Evolutionary conservation across 257 asterid species (phyloP).

Genomic region (Salvia splendens): DNA sequence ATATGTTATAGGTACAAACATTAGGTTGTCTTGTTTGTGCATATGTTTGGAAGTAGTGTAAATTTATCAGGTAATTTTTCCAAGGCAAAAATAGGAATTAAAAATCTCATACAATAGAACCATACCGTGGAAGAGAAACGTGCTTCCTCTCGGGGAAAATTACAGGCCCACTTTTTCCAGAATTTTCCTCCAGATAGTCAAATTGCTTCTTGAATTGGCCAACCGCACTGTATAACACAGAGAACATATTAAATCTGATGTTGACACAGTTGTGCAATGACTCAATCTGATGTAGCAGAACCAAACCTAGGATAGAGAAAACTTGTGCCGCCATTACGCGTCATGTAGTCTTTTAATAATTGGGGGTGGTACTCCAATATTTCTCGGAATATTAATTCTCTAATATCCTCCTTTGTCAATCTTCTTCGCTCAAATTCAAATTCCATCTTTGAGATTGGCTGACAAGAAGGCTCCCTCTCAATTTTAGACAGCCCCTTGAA

Average conservation of each 20-base stretch:
- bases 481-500: constrained; percentile 82
- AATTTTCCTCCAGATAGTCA: constrained; percentile 78
- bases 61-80: constrained; percentile 3
- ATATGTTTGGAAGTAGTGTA: background rate
- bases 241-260: background rate
- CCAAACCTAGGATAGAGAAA: constrained; percentile 83
- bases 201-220: constrained; percentile 83
- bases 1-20: constrained; percentile 1
- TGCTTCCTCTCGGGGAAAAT: constrained; percentile 81
- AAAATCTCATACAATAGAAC: constrained; percentile 20
- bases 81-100: background rate
- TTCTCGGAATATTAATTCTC: constrained; percentile 78
- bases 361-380: constrained; percentile 88
- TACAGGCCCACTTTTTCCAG: constrained; percentile 72
- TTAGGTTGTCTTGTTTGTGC: background rate
- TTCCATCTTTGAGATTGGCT: constrained; percentile 80
- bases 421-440: constrained; percentile 87
- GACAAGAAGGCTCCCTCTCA: constrained; percentile 91
- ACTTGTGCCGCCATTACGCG: constrained; percentile 68
- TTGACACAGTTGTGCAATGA: constrained; percentile 16
- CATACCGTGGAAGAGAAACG: constrained; percentile 81
- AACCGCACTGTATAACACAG: constrained; percentile 57
- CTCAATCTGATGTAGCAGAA: constrained; percentile 15
- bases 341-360: constrained; percentile 76
- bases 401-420: constrained; percentile 76